Percentiles rank a stretch among this genome's conserved stretches.
Evolutionary conservation across 1,284 basidiomycete species (phyloP).

Genomic region (Microstroma glucosiphilum): DNA sequence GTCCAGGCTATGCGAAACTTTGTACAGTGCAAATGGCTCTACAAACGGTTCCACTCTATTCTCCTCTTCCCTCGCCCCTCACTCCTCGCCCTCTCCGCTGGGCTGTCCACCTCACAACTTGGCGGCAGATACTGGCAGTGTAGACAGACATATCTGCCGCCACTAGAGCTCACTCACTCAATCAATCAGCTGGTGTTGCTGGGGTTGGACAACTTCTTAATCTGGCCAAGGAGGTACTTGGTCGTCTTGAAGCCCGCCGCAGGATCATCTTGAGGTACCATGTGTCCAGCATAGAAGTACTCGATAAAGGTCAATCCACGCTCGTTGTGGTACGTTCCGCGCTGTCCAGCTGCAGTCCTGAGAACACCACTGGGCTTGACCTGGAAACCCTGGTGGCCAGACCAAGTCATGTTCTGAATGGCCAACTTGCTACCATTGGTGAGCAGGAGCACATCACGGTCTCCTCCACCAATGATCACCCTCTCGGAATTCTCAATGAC

Average conservation of each 20-base stretch:
- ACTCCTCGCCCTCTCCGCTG: too few relatives aligned
- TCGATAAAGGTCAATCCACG: slow-evolving; percentile 32
- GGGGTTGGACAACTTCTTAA: too few relatives aligned
- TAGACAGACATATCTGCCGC: too few relatives aligned
- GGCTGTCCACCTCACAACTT: too few relatives aligned
- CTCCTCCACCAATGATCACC: slow-evolving; percentile 35
- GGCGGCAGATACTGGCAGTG: too few relatives aligned
- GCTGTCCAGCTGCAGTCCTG: slow-evolving; percentile 6
- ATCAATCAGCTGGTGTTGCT: too few relatives aligned
- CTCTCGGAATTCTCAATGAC: slow-evolving; percentile 31
- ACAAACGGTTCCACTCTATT: too few relatives aligned
- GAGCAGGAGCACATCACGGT: slow-evolving; percentile 34
- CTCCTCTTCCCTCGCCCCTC: too few relatives aligned
- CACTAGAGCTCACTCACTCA: too few relatives aligned
- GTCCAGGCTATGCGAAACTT: too few relatives aligned
- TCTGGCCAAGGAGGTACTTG: too few relatives aligned
- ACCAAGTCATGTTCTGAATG: slow-evolving; percentile 49
- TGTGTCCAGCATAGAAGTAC: slow-evolving; percentile 20
- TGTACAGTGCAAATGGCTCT: too few relatives aligned
- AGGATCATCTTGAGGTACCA: slow-evolving; percentile 15
- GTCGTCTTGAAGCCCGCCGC: not conserved
- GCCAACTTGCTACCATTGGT: slow-evolving; percentile 32
- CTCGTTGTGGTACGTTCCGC: slow-evolving; percentile 27
- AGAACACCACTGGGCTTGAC: slow-evolving; percentile 19
- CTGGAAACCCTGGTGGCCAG: slow-evolving; percentile 41